Base-by-base conservation (phyloP, 371 early-diverging fungal genomes). In the Syncephalastrum contaminatum region DNA sequence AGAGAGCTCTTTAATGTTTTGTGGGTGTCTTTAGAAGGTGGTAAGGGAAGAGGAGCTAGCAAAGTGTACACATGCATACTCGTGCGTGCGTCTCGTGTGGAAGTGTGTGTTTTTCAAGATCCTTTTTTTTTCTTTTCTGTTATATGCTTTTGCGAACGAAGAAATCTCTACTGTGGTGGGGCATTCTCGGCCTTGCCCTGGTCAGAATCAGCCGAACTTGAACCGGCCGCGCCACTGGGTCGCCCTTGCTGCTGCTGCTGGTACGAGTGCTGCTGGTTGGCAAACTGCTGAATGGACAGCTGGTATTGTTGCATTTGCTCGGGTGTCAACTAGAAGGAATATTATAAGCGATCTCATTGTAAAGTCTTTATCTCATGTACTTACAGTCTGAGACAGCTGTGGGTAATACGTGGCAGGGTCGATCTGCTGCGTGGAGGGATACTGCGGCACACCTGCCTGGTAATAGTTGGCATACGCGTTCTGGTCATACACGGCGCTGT, bases 231-330 rank as follows among this genome's bases (percentile, higher is more conserved):
- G 10, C 36, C 36, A 30, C 36, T 15, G 41, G 51, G 40, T 44
- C 44, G 25, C n/a, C 16, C 14, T 15, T 48, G 14, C 36, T 15
- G 36, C 8, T 48, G 12, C 15, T n/a, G 18, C n/a, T 16, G 36
- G 22, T 25, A 27, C 18, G 22, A 24, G 14, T 24, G 22, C 22
- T 48, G 43, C 44, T 24, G 43, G 15, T 22, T 42, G 43, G 15
- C 43, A 36, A 15, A 22, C 56, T 30, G 48, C 42, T 20, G 56
- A 48, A 24, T 45, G 48, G 12, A 40, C 42, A 51, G 49, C 43
- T 43, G 59, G 45, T 72, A 72, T 49, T 72, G 69, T 20, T 72
- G 73, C 47, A 72, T 62, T 64, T 72, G 73, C 36, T 72, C 73
- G 22, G 71, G 71, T 19, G 71, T 71, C 62, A 71, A 57, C 70